Evolutionary conservation across 1,284 basidiomycete genomes (phyloP), one percentile per base, ranked within the genome.

Genomic region (Pyrrhoderma lamaoense): DNA sequence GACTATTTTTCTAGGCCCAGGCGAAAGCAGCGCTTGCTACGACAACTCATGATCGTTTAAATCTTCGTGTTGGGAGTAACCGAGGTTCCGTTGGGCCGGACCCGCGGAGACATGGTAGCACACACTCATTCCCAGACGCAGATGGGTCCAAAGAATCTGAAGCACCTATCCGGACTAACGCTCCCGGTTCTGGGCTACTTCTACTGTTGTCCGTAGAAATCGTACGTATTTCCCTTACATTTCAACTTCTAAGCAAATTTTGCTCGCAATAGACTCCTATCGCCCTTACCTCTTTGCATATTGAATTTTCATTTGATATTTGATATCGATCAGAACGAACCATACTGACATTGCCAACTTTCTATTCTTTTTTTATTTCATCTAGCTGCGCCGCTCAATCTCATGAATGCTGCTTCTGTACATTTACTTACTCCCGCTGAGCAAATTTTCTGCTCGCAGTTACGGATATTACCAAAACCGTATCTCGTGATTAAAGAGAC

Each of bases 401-500:
- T 94, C 45, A 84, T 89, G 40, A 91, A 92, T 63, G 87, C 86
- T 58, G 87, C 87, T 2, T 88, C 85, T 1, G 71, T 95, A 8
- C 90, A 95, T 62, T 77, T 97, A 9, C 83, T 97, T 57, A 89
- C 89, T 0, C 75, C 82, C 3, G 83, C 84, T 22, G 93, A 96
- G 68, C 88, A 93, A 66, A 74, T 77, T 0, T 79, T 97, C n/a
- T 96, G 93, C 65, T 89, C 90, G 2, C 77, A 79, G 50, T 74
- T 96, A 14, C 85, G 91, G 3, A 92, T 96, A 54, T 74, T 95
- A 36, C 93, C 93, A 0, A 90, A 91, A 61, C 90, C 93, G 1
- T 97, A 94, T 66, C 79, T 96, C 43, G 80, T 86, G 53, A 89
- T 96, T 70, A 96, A 96, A 65, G 91, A 95, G 67, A 88, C 86